A percentile compares a stretch with the other conserved stretches of the same genome.
Evolutionary conservation across 306 rosid species (phyloP).

Genomic region (Pachyrhizus erosus): DNA sequence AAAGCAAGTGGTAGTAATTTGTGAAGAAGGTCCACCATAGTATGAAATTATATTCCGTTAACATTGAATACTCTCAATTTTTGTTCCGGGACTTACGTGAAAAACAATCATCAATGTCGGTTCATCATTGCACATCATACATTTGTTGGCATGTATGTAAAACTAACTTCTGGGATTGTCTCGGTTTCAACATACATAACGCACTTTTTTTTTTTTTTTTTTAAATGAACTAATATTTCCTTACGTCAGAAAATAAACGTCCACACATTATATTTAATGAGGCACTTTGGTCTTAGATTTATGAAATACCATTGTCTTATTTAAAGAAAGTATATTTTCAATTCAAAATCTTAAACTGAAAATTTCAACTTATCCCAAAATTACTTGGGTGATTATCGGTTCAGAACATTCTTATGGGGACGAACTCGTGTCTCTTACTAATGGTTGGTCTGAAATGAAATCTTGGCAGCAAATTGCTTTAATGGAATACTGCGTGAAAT

Average conservation of each 20-base stretch:
- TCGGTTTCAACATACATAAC: slow-evolving; percentile 1
- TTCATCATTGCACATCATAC: neutral
- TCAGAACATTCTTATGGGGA: neutral
- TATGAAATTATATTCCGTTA: neutral
- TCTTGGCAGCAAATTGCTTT: neutral
- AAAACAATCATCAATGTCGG: slow-evolving; percentile 2
- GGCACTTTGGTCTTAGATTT: neutral
- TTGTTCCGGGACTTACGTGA: neutral
- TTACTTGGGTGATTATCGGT: neutral
- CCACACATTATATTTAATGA: neutral
- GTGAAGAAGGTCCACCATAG: neutral
- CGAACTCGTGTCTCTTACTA: neutral
- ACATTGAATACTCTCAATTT: neutral
- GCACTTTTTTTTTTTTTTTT: neutral
- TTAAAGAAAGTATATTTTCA: neutral
- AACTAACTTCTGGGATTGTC: slow-evolving; percentile 11
- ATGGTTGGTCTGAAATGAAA: neutral
- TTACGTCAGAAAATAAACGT: neutral
- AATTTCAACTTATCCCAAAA: no score
- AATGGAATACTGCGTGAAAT: neutral
- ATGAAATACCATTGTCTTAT: neutral
- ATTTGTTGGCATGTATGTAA: neutral
- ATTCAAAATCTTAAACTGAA: no score
- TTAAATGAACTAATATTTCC: neutral
- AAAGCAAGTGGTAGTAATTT: neutral